These are phyloP conservation scores for Lactifluus subvellereus DNA, from an alignment of 768 basidiomycete species.

Conservation along the genomic window DNA sequence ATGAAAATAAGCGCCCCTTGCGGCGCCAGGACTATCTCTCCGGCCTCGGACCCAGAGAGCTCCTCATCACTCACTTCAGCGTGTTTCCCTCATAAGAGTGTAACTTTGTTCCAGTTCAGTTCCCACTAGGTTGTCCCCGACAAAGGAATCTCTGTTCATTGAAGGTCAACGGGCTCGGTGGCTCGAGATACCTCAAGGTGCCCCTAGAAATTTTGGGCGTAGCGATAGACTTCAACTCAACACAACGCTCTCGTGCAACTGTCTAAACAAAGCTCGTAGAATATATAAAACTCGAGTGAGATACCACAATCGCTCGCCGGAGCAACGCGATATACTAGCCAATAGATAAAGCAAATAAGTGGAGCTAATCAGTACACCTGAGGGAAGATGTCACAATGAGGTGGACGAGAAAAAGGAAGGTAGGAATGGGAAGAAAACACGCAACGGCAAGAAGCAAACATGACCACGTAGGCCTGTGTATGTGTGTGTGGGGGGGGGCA, in stretches of 20 bases:
- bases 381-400: not conserved
- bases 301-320: slow-evolving; percentile 6
- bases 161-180: too few species aligned
- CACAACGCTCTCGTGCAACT: not conserved
- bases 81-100: too few species aligned
- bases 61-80: too few species aligned
- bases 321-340: slow-evolving; percentile 3
- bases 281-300: not conserved
- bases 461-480: not conserved
- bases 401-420: not conserved
- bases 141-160: too few species aligned
- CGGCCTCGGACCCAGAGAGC: too few species aligned
- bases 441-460: not conserved
- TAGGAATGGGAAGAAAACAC: not conserved
- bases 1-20: too few species aligned
- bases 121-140: too few species aligned
- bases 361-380: not conserved
- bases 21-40: too few species aligned
- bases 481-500: not conserved
- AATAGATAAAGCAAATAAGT: slow-evolving; percentile 9
- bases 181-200: too few species aligned
- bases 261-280: not conserved
- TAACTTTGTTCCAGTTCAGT: too few species aligned
- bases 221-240: not conserved
- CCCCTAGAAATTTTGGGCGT: not conserved